These are phyloP conservation scores for Periconia macrospinosa DNA, from an alignment of 2,329 filamentous ascomycete species.

Conservation along the genomic window DNA sequence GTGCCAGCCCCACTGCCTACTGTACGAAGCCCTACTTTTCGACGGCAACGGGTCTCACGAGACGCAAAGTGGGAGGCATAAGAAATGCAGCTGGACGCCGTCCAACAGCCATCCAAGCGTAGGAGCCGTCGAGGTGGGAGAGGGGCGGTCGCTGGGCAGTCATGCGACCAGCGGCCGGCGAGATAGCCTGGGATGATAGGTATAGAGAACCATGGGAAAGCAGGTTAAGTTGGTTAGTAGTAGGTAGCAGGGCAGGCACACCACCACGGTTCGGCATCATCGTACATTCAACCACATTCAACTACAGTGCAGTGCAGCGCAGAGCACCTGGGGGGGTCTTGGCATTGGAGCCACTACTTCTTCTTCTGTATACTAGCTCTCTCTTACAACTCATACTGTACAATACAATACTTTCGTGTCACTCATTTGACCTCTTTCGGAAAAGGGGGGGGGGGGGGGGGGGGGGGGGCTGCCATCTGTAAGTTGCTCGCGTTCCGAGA, in stretches of 20 bases:
- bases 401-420: no score
- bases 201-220: background rate
- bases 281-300: background rate
- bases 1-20: background rate
- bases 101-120: background rate
- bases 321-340: no score
- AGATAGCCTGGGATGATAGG: background rate
- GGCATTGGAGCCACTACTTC: no score
- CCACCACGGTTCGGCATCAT: background rate
- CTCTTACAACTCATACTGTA: no score
- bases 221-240: conserved; percentile 6
- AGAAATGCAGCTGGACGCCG: background rate
- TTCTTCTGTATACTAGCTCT: no score
- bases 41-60: background rate
- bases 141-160: background rate
- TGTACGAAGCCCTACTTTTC: background rate
- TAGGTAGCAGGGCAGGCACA: background rate
- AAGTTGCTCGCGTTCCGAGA: no score
- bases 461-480: no score
- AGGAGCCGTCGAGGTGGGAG: background rate
- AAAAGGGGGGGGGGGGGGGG: no score
- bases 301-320: background rate
- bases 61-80: background rate
- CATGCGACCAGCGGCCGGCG: background rate
- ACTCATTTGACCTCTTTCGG: no score